phyloP scores from a whole-genome alignment of 192 early-diverging fungal genomes.

The Coemansia sp. region DNA sequence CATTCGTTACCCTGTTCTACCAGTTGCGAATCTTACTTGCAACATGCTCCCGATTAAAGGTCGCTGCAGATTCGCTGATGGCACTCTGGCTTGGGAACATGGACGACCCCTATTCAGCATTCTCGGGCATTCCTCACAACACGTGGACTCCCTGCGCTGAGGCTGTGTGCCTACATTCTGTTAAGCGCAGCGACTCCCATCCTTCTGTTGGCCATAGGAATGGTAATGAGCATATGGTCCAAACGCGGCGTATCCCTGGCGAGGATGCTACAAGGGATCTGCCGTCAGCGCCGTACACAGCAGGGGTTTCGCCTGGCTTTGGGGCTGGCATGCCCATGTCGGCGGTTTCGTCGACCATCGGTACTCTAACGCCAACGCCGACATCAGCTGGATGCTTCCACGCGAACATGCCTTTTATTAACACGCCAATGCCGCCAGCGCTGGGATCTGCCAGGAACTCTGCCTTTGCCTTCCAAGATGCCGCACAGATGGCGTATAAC shows the following conservation, averaged over 20 bases:
- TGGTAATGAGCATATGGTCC: not conserved
- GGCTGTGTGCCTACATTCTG: conserved; percentile 32
- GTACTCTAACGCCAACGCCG: conserved; percentile 49
- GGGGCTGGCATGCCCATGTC: conserved; percentile 27
- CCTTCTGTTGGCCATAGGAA: not conserved
- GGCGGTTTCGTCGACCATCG: conserved; percentile 36
- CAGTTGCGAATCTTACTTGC: conserved; percentile 50
- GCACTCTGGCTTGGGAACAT: conserved; percentile 51
- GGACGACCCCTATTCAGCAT: conserved; percentile 49
- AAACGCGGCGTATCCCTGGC: too few relatives aligned
- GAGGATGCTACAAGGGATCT: not conserved
- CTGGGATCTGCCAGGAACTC: conserved; percentile 21
- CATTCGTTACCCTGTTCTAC: conserved; percentile 39
- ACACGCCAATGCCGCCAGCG: conserved; percentile 14
- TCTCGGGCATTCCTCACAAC: conserved; percentile 32
- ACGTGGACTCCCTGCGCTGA: conserved; percentile 41
- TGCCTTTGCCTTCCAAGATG: conserved; percentile 34
- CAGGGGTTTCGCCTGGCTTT: conserved; percentile 7
- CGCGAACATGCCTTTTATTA: not conserved
- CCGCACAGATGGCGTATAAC: not conserved
- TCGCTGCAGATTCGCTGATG: conserved; percentile 45
- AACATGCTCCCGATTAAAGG: conserved; percentile 49
- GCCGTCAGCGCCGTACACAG: not conserved
- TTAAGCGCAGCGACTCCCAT: not conserved
- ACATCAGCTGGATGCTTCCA: conserved; percentile 23